Conservation (phyloP, 2,329 filamentous ascomycete genomes). For the Paraconiothyrium sp. region DNA sequence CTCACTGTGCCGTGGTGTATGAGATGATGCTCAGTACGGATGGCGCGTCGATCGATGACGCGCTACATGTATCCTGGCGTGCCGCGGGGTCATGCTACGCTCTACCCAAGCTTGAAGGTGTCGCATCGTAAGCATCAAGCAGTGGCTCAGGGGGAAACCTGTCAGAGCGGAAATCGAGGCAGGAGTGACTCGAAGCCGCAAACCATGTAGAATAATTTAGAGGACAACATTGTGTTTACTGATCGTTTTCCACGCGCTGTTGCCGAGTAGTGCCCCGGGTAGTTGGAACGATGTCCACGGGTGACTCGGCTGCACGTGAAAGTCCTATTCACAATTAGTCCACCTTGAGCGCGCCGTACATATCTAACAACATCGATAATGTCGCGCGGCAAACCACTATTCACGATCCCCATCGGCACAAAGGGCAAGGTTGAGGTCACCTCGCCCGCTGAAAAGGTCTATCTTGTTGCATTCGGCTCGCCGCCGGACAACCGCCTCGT, state of each 20-base stretch:
- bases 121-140: neutral
- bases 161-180: neutral
- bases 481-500: neutral
- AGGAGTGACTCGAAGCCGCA: neutral
- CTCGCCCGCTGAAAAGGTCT: neutral
- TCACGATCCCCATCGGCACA: neutral
- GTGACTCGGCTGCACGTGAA: neutral
- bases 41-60: too few species aligned
- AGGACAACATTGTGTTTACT: neutral
- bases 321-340: neutral
- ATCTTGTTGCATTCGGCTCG: neutral
- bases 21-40: too few species aligned
- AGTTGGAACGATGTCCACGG: too few species aligned
- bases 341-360: neutral
- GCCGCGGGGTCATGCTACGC: too few species aligned
- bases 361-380: neutral
- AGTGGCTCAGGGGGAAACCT: neutral
- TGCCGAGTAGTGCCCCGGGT: too few species aligned
- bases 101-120: too few species aligned
- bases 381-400: neutral
- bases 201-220: neutral
- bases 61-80: too few species aligned
- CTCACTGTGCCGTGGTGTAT: too few species aligned
- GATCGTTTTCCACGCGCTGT: neutral
- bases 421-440: neutral